A percentile compares a stretch with the other conserved stretches of the same genome.
phyloP scores from a whole-genome alignment of 805 yeast species.

The Starmerella kuoi region DNA sequence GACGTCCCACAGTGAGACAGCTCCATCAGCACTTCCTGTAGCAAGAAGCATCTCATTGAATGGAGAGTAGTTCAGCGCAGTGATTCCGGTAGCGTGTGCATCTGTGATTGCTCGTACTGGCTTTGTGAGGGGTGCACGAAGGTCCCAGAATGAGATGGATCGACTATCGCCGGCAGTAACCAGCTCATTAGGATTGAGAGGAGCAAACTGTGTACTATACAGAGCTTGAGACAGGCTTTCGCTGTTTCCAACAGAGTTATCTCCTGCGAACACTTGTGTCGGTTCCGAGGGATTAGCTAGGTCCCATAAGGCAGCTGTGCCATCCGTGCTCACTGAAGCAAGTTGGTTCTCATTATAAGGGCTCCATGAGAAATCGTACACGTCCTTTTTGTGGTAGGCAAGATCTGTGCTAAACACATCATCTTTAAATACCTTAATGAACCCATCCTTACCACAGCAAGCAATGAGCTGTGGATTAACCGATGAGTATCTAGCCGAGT shows the following conservation, averaged over 20 bases:
- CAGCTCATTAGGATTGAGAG: constrained; percentile 39
- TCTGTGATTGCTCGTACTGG: constrained; percentile 25
- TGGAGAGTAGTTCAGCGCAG: constrained; percentile 58
- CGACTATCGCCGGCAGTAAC: constrained; percentile 74
- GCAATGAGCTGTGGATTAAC: constrained; percentile 38
- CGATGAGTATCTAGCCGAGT: constrained; percentile 40
- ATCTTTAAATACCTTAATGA: constrained; percentile 23
- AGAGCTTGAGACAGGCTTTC: constrained; percentile 38
- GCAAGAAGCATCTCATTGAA: constrained; percentile 42
- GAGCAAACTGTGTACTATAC: constrained; percentile 54
- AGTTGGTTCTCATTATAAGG: constrained; percentile 33
- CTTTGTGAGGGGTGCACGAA: constrained; percentile 6
- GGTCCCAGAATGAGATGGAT: constrained; percentile 54
- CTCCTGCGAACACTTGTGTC: constrained; percentile 37
- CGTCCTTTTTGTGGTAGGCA: constrained; percentile 51
- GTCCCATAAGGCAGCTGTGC: constrained; percentile 63
- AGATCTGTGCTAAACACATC: constrained; percentile 27
- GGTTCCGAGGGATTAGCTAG: constrained; percentile 32
- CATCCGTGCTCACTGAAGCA: constrained; percentile 55
- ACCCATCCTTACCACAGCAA: constrained; percentile 38
- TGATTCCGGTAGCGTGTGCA: constrained; percentile 52
- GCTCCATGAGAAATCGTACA: constrained; percentile 63
- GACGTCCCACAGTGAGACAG: constrained; percentile 64
- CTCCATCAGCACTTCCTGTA: constrained; percentile 67
- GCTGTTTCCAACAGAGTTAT: constrained; percentile 52